Conservation (phyloP, 2,329 filamentous ascomycete genomes). For the Colletotrichum horii region DNA sequence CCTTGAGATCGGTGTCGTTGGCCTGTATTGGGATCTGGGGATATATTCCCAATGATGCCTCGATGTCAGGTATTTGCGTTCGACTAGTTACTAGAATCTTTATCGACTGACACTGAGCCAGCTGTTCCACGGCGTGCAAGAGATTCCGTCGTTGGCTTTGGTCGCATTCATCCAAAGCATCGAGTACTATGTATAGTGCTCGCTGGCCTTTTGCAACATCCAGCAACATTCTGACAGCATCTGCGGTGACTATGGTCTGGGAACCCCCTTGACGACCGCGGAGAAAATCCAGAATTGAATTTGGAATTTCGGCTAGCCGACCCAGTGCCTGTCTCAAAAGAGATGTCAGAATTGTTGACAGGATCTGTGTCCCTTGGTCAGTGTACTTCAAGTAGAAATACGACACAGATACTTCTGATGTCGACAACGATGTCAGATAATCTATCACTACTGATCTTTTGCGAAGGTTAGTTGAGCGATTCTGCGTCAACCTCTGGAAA, state of each 20-base stretch:
- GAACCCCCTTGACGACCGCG: too few species aligned
- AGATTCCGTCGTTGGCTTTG: neutral
- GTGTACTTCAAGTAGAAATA: neutral
- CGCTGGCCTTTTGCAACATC: neutral
- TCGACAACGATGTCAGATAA: neutral
- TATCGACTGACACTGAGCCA: neutral
- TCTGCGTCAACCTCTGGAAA: too few species aligned
- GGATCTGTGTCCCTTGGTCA: neutral
- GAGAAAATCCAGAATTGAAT: too few species aligned
- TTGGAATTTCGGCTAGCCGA: neutral
- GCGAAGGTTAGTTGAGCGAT: neutral
- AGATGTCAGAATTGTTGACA: neutral
- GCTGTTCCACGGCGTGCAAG: neutral
- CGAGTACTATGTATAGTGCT: neutral
- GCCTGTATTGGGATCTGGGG: neutral
- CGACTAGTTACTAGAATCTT: neutral
- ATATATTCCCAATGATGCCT: too few species aligned
- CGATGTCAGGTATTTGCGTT: neutral
- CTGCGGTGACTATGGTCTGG: too few species aligned
- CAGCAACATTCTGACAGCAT: neutral
- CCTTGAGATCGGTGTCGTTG: neutral
- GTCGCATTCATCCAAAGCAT: neutral
- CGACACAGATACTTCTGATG: neutral
- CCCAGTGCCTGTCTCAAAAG: neutral
- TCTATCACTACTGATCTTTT: neutral